phyloP scores from a whole-genome alignment of 768 basidiomycete genomes.

The Boletales sp. region DNA sequence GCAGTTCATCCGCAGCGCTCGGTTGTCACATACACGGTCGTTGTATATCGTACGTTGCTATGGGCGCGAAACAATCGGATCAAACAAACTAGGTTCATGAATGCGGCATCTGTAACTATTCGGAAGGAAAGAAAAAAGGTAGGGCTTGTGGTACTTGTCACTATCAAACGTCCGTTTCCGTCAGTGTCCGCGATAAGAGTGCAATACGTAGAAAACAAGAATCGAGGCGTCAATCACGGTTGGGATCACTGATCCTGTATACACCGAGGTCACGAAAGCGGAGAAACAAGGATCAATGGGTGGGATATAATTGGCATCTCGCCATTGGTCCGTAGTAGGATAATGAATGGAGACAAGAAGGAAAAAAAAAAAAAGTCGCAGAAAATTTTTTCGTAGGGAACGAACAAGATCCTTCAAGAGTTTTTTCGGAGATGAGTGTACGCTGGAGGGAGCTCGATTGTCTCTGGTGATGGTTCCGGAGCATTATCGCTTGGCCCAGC shows the following conservation, averaged over 20 bases:
- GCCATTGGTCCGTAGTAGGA: too few species aligned
- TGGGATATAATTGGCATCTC: constrained; percentile 1
- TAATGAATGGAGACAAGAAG: too few species aligned
- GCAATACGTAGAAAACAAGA: constrained; percentile 1
- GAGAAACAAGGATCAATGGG: neutral
- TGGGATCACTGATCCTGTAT: constrained; percentile 1
- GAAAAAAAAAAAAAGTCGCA: neutral
- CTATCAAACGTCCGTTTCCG: constrained; percentile 6
- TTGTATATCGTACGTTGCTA: neutral
- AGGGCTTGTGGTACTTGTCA: neutral
- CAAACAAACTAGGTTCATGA: neutral
- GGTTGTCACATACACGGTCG: neutral
- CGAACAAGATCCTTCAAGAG: neutral
- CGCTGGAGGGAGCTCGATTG: constrained; percentile 80
- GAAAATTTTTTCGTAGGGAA: neutral
- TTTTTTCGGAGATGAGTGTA: constrained; percentile 58
- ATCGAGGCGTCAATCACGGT: neutral
- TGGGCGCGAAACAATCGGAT: neutral
- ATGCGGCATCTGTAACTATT: neutral
- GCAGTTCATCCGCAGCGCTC: neutral
- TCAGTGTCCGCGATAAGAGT: neutral
- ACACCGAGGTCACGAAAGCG: neutral
- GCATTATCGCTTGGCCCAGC: constrained; percentile 45
- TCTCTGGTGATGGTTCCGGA: constrained; percentile 50
- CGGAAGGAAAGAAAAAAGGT: too few species aligned